Percentiles rank a stretch among this genome's conserved stretches.
phyloP scores from a whole-genome alignment of 1,139 yeast genomes.

The Candida frijolesensis region DNA sequence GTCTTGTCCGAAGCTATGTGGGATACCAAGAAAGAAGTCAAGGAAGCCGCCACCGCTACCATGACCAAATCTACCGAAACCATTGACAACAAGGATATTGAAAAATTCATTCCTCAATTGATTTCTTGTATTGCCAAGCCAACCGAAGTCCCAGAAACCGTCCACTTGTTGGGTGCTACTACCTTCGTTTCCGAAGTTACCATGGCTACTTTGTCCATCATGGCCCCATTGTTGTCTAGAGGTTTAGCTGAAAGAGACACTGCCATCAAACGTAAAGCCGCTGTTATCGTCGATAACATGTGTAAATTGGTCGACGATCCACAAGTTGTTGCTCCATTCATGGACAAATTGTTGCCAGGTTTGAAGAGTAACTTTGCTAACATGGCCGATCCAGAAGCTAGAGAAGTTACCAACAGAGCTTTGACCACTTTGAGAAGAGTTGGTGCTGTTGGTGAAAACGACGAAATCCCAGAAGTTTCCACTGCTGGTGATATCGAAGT shows the following conservation, averaged over 20 bases:
- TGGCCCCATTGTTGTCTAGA: constrained; percentile 98
- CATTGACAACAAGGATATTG: constrained; percentile 99
- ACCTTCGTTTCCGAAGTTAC: constrained; percentile 99
- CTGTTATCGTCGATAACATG: constrained; percentile 99
- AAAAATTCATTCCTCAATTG: constrained; percentile 97
- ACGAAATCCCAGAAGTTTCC: constrained; percentile 91
- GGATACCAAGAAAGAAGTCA: constrained; percentile 99
- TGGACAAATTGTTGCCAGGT: constrained; percentile 93
- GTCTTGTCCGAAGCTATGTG: constrained; percentile 98
- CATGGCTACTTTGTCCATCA: constrained; percentile 98
- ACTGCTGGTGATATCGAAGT: constrained; percentile 96
- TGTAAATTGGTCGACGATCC: constrained; percentile 99
- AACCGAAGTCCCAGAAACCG: constrained; percentile 97
- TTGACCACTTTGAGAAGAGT: constrained; percentile 97
- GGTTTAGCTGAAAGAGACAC: constrained; percentile 99
- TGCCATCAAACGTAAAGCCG: constrained; percentile 98
- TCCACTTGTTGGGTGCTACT: constrained; percentile 98
- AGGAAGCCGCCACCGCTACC: constrained; percentile 93
- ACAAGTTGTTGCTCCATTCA: constrained; percentile 99
- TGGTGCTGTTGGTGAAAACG: constrained; percentile 92
- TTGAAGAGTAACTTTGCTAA: constrained; percentile 89
- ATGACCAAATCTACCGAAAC: constrained; percentile 96
- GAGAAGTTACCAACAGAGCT: constrained; percentile 97
- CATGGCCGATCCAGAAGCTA: constrained; percentile 99
- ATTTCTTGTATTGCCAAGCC: constrained; percentile 97